Evolutionary conservation across 2,329 filamentous ascomycete genomes (phyloP).

Genomic region (Penicillium sp.): DNA sequence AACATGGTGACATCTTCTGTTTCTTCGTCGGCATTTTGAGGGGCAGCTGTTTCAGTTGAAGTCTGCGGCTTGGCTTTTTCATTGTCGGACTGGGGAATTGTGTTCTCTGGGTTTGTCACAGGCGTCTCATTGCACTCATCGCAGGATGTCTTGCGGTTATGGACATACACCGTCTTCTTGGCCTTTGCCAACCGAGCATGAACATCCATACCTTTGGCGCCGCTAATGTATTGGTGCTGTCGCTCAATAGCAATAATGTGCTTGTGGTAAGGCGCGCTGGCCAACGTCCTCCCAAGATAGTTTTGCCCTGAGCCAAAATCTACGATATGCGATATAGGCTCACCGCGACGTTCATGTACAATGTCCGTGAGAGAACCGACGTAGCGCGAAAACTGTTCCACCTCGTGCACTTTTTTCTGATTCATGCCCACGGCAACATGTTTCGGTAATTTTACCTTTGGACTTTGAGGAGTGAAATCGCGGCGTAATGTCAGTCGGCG

Average conservation of each 20-base stretch:
- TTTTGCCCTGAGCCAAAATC: conserved; percentile 97
- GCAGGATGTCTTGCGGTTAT: conserved; percentile 65
- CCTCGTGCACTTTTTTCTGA: conserved; percentile 91
- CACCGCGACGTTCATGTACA: conserved; percentile 45
- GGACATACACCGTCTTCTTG: conserved; percentile 64
- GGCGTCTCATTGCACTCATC: conserved; percentile 16
- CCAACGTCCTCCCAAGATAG: conserved; percentile 83
- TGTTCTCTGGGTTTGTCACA: conserved; percentile 6
- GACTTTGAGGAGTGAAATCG: conserved; percentile 34
- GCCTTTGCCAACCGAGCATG: conserved; percentile 68
- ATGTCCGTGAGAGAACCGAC: conserved; percentile 61
- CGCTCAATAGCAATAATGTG: conserved; percentile 89
- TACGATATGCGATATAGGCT: conserved; percentile 71
- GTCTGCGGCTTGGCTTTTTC: conserved; percentile 1
- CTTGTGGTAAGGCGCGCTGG: conserved; percentile 76
- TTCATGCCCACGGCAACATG: conserved; percentile 87
- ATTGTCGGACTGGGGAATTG: not conserved
- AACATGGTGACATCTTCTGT: conserved; percentile 27
- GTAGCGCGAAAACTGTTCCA: conserved; percentile 82
- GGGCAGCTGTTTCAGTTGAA: conserved; percentile 4
- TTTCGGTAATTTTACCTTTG: conserved; percentile 53
- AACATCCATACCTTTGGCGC: conserved; percentile 79
- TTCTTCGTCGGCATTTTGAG: conserved; percentile 9
- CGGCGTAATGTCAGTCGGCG: conserved; percentile 63
- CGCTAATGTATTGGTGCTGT: conserved; percentile 75